These are phyloP conservation scores for Graphium sp. DNA, from an alignment of 2,329 filamentous ascomycete species.

Conservation along the genomic window DNA sequence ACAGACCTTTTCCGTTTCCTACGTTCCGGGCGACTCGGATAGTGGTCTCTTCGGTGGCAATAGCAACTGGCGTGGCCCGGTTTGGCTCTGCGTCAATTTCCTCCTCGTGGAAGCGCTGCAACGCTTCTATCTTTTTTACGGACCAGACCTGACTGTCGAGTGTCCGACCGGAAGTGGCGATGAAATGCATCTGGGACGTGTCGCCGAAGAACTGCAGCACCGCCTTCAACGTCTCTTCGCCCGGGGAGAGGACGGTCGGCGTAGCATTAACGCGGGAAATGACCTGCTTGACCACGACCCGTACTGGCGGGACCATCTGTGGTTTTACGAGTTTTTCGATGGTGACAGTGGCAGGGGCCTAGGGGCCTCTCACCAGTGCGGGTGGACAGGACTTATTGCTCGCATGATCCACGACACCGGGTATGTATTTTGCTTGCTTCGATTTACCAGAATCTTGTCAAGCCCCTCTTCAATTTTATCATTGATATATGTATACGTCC, in stretches of 20 bases:
- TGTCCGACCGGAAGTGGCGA: constrained; percentile 63
- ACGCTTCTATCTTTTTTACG: constrained; percentile 92
- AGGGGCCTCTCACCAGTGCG: constrained; percentile 85
- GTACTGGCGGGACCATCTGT: constrained; percentile 82
- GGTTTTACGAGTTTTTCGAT: constrained; percentile 97
- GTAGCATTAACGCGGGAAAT: constrained; percentile 75
- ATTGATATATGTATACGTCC: too few species aligned
- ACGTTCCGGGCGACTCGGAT: constrained; percentile 91
- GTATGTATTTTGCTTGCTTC: constrained; percentile 31
- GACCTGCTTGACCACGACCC: constrained; percentile 81
- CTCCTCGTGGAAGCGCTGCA: constrained; percentile 87
- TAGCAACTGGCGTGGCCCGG: constrained; percentile 93
- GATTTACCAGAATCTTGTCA: too few species aligned
- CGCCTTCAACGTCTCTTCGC: constrained; percentile 84
- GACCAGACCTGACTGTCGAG: constrained; percentile 73
- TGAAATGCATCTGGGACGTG: constrained; percentile 92
- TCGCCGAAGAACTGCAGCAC: constrained; percentile 90
- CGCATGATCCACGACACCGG: constrained; percentile 97
- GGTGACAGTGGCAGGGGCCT: constrained; percentile 79
- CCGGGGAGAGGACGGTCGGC: constrained; percentile 65
- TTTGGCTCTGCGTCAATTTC: constrained; percentile 95
- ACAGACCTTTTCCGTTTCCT: constrained; percentile 72
- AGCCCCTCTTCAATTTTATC: constrained; percentile 23
- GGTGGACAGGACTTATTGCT: constrained; percentile 89
- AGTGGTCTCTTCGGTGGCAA: constrained; percentile 91